Evolutionary conservation across 2,329 filamentous ascomycete genomes (phyloP).

Genomic region (Metarhizium humberi): DNA sequence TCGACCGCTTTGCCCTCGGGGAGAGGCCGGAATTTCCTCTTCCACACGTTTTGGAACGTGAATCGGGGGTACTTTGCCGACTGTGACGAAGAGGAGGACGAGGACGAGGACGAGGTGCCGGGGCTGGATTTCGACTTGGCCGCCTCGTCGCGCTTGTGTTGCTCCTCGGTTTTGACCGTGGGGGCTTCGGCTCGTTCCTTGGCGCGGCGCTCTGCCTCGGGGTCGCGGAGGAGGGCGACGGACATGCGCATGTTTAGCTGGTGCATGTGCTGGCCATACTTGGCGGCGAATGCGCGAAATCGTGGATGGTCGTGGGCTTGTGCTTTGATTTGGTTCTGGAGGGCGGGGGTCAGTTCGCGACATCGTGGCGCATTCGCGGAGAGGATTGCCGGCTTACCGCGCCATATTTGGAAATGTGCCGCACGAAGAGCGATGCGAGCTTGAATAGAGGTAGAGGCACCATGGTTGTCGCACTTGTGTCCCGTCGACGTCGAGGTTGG

Average conservation of each 20-base stretch:
- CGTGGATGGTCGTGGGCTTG: conserved; percentile 56
- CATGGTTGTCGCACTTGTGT: conserved; percentile 30
- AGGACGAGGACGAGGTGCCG: not conserved
- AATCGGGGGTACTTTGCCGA: conserved; percentile 14
- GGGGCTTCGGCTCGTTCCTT: conserved; percentile 55
- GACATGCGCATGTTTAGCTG: conserved; percentile 58
- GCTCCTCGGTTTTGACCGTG: conserved; percentile 56
- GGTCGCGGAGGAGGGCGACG: conserved; percentile 49
- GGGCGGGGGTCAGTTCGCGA: conserved; percentile 9
- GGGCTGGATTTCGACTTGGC: conserved; percentile 27
- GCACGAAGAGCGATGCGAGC: conserved; percentile 53
- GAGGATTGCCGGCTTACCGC: conserved; percentile 39
- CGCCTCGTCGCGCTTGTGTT: conserved; percentile 45
- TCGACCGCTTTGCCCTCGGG: conserved; percentile 58
- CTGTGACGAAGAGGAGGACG: conserved; percentile 1
- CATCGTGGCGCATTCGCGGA: not conserved
- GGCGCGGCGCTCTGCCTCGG: conserved; percentile 46
- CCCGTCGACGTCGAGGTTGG: not conserved
- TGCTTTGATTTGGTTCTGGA: conserved; percentile 54
- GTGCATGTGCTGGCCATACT: conserved; percentile 54
- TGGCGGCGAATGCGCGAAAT: conserved; percentile 51
- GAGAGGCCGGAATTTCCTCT: conserved; percentile 51
- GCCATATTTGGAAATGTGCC: conserved; percentile 60
- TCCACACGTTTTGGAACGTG: conserved; percentile 46
- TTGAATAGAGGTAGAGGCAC: conserved; percentile 60